A percentile compares a stretch with the other conserved stretches of the same genome.
Evolutionary conservation across 148 eudicot genomes (phyloP).

Genomic region (Fagopyrum homotropicum): DNA sequence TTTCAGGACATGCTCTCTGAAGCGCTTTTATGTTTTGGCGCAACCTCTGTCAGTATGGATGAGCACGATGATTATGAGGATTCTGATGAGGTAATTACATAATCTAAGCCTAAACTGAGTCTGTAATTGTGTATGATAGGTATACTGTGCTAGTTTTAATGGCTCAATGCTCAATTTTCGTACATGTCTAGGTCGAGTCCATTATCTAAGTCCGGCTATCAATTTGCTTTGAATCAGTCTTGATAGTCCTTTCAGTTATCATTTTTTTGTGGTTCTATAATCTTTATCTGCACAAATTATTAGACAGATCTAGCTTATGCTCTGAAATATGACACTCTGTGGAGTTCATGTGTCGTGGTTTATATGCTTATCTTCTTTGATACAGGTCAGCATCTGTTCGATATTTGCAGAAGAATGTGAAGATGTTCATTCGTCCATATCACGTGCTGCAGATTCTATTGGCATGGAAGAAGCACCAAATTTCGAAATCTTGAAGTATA

Average conservation of each 20-base stretch:
- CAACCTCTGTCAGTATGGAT: constrained; percentile 72
- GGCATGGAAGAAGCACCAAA: constrained; percentile 67
- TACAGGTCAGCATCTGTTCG: constrained; percentile 74
- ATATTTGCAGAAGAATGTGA: constrained; percentile 46
- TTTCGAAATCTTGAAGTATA: constrained; percentile 54
- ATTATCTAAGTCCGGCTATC: neutral
- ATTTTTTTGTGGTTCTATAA: neutral
- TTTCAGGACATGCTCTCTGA: constrained; percentile 70
- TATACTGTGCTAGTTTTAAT: neutral
- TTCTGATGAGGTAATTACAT: constrained; percentile 43
- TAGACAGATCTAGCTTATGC: neutral
- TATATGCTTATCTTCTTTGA: neutral
- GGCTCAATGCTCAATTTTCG: neutral
- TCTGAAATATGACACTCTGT: neutral
- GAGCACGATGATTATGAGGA: constrained; percentile 42
- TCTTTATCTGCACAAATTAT: neutral
- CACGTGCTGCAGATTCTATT: constrained; percentile 72
- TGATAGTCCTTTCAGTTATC: neutral
- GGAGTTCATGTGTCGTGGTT: constrained; percentile 7
- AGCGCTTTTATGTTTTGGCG: constrained; percentile 87
- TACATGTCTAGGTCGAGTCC: neutral
- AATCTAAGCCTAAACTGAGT: neutral
- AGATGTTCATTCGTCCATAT: constrained; percentile 63
- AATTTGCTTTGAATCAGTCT: neutral
- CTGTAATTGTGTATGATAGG: neutral